Conservation (phyloP, 192 early-diverging fungal genomes). For the Entomortierella parvispora region DNA sequence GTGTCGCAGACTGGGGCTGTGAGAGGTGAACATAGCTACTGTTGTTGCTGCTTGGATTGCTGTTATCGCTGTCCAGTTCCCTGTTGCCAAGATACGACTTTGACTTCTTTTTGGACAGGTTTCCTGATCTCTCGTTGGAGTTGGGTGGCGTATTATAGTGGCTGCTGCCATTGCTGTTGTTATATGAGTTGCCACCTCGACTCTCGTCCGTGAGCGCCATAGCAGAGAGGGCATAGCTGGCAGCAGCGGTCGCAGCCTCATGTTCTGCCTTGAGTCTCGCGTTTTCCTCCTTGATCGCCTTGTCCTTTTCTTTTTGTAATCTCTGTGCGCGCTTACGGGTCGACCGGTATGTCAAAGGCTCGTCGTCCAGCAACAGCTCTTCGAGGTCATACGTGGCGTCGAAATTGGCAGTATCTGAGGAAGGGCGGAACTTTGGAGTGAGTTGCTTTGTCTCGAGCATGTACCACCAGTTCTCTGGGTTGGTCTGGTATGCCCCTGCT, state of each 20-base stretch:
- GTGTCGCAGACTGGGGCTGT: neutral
- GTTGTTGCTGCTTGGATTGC: slow-evolving; percentile 29
- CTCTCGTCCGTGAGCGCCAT: slow-evolving; percentile 20
- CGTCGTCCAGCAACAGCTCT: slow-evolving; percentile 75
- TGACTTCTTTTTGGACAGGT: slow-evolving; percentile 24
- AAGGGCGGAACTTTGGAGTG: slow-evolving; percentile 56
- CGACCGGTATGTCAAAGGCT: slow-evolving; percentile 62
- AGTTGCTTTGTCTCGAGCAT: slow-evolving; percentile 55
- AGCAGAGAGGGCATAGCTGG: slow-evolving; percentile 22
- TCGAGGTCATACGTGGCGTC: slow-evolving; percentile 82
- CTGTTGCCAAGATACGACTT: slow-evolving; percentile 16
- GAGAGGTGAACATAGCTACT: slow-evolving; percentile 33
- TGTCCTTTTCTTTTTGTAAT: slow-evolving; percentile 50
- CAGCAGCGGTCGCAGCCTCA: slow-evolving; percentile 15
- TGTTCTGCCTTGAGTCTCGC: slow-evolving; percentile 38
- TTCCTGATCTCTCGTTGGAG: slow-evolving; percentile 4
- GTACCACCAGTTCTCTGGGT: slow-evolving; percentile 51
- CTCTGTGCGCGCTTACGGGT: slow-evolving; percentile 38
- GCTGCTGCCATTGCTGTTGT: neutral
- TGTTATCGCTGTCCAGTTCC: slow-evolving; percentile 18
- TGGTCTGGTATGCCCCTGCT: slow-evolving; percentile 44
- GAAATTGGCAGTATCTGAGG: slow-evolving; percentile 71
- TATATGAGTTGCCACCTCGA: neutral
- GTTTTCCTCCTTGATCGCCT: slow-evolving; percentile 61
- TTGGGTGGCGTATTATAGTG: neutral